Conservation (phyloP, 306 rosid genomes). For the Phaseolus lunatus region DNA sequence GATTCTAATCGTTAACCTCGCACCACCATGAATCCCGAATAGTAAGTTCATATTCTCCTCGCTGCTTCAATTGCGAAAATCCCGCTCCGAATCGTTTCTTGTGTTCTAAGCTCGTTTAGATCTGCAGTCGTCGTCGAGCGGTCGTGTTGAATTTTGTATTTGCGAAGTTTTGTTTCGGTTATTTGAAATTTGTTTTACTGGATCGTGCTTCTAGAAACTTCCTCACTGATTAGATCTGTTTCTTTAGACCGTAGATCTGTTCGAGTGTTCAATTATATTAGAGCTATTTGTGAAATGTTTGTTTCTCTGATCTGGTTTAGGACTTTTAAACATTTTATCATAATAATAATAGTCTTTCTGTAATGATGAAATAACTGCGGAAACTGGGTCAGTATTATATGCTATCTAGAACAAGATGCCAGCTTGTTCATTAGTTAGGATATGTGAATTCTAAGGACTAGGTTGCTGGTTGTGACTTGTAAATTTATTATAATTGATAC, state of each 20-base stretch:
- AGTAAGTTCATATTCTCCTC: constrained; percentile 63
- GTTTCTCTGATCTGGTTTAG: constrained; percentile 36
- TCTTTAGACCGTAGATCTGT: constrained; percentile 41
- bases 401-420: not conserved
- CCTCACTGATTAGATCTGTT: constrained; percentile 48
- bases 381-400: constrained; percentile 21
- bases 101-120: constrained; percentile 40
- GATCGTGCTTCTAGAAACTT: constrained; percentile 33
- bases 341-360: not conserved
- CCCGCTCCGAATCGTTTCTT: not conserved
- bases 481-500: constrained; percentile 19
- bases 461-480: constrained; percentile 17
- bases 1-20: constrained; percentile 46
- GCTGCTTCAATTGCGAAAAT: constrained; percentile 34
- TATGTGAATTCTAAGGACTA: constrained; percentile 21
- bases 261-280: constrained; percentile 19
- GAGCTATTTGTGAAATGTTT: not conserved
- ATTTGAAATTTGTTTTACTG: constrained; percentile 27
- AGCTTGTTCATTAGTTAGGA: constrained; percentile 18
- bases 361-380: not conserved
- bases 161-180: constrained; percentile 19
- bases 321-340: not conserved
- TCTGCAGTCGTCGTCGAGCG: constrained; percentile 41
- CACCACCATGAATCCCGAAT: constrained; percentile 90
- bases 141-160: constrained; percentile 18